A percentile compares a stretch with the other conserved stretches of the same genome.
Evolutionary conservation across 164 flowering plant species (phyloP).

Genomic region (Piper betle): DNA sequence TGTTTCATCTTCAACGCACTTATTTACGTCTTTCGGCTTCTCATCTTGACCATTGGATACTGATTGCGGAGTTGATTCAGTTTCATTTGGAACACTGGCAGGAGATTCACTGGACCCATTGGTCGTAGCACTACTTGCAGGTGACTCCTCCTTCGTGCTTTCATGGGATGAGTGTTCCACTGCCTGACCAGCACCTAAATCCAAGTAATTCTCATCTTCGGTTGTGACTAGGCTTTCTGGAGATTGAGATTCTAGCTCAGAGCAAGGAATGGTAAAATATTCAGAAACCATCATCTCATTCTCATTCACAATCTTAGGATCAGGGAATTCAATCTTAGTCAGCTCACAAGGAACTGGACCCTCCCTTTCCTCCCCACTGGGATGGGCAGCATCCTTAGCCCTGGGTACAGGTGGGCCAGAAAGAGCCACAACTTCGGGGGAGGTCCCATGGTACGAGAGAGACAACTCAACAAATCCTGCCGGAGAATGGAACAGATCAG

Average conservation of each 20-base stretch:
- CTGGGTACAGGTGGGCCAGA: conserved; percentile 16
- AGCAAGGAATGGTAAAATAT: conserved; percentile 38
- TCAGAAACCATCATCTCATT: conserved; percentile 79
- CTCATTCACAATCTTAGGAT: conserved; percentile 31
- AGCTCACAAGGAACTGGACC: conserved; percentile 31
- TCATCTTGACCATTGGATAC: conserved; percentile 27
- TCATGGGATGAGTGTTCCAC: conserved; percentile 31
- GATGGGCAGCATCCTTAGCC: conserved; percentile 10
- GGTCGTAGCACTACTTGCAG: conserved; percentile 60
- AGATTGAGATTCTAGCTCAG: conserved; percentile 34
- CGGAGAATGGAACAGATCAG: conserved; percentile 89
- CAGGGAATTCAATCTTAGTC: conserved; percentile 47
- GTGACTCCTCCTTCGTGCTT: conserved; percentile 32
- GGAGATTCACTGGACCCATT: conserved; percentile 32
- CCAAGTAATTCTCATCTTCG: conserved; percentile 28
- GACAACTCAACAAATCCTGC: conserved; percentile 78
- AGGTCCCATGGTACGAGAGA: conserved; percentile 45
- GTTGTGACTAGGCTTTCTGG: conserved; percentile 39
- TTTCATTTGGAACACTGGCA: conserved; percentile 17
- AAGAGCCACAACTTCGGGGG: conserved; percentile 62
- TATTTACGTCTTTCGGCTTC: conserved; percentile 16
- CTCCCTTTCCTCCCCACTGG: conserved; percentile 19
- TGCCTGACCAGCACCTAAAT: conserved; percentile 17
- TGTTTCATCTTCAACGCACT: conserved; percentile 21
- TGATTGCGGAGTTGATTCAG: conserved; percentile 33